phyloP scores from a whole-genome alignment of 352 stramenopile species.

The Phytophthora aleatoria region DNA sequence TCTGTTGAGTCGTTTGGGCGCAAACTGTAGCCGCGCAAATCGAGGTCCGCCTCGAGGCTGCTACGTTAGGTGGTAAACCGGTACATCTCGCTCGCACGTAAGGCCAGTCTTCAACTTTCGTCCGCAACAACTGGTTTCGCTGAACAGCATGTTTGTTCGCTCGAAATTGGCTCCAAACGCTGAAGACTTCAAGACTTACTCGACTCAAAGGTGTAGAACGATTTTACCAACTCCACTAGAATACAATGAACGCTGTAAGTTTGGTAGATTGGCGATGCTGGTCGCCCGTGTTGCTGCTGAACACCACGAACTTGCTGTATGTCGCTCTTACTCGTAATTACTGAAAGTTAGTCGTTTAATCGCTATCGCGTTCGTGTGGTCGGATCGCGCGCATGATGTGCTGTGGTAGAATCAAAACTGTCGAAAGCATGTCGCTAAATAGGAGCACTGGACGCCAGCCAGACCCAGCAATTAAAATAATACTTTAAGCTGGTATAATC shows the following conservation, averaged over 20 bases:
- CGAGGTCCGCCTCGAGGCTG: slow-evolving; percentile 4
- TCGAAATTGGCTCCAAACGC: background rate
- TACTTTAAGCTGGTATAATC: too few species aligned
- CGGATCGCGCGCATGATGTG: background rate
- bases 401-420: background rate
- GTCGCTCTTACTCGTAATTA: background rate
- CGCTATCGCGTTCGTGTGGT: background rate
- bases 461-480: background rate
- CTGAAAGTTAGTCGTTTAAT: background rate
- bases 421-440: background rate
- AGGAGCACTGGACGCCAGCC: background rate
- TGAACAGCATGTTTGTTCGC: background rate
- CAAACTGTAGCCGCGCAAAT: slow-evolving; percentile 6
- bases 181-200: background rate
- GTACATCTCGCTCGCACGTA: slow-evolving; percentile 6
- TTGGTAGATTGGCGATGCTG: background rate
- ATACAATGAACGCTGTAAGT: background rate
- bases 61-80: slow-evolving; percentile 13
- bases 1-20: background rate
- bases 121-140: background rate
- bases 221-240: background rate
- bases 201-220: background rate
- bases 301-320: background rate
- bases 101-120: slow-evolving; percentile 1
- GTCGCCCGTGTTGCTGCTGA: too few species aligned